phyloP scores from a whole-genome alignment of 1,284 basidiomycete genomes.

The Trametes hirsuta region DNA sequence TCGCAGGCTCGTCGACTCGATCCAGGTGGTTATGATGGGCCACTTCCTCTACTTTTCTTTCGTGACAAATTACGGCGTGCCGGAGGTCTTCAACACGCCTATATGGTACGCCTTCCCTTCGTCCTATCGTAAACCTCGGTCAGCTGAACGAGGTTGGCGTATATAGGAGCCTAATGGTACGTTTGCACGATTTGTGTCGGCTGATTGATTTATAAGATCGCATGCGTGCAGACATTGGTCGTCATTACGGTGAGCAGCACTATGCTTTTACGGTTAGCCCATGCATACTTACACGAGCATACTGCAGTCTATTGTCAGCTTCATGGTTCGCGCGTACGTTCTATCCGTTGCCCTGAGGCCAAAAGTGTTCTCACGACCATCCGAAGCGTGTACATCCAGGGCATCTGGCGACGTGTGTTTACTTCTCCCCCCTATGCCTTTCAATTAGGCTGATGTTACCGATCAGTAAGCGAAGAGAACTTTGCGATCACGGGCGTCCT shows the following conservation, averaged over 20 bases:
- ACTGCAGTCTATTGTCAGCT: conserved; percentile 6
- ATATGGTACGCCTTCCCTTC: conserved; percentile 15
- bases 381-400: conserved; percentile 24
- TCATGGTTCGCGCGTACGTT: conserved; percentile 10
- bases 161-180: conserved; percentile 28
- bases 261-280: background rate
- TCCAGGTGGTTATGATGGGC: conserved; percentile 18
- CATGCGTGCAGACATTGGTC: background rate
- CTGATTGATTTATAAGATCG: background rate
- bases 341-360: background rate
- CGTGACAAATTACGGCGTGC: conserved; percentile 21
- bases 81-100: conserved; percentile 10
- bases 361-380: background rate
- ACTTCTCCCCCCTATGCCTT: background rate
- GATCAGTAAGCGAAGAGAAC: conserved; percentile 25
- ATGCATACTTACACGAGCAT: background rate
- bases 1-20: conserved; percentile 21
- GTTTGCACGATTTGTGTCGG: background rate
- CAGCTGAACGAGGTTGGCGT: background rate
- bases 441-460: background rate
- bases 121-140: background rate
- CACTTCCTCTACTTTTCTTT: conserved; percentile 26
- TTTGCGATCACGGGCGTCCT: conserved; percentile 13
- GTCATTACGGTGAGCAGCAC: conserved; percentile 1
- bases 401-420: conserved; percentile 26